phyloP scores from a whole-genome alignment of 495 filamentous ascomycete species.

The Lasiosphaeria hispida region DNA sequence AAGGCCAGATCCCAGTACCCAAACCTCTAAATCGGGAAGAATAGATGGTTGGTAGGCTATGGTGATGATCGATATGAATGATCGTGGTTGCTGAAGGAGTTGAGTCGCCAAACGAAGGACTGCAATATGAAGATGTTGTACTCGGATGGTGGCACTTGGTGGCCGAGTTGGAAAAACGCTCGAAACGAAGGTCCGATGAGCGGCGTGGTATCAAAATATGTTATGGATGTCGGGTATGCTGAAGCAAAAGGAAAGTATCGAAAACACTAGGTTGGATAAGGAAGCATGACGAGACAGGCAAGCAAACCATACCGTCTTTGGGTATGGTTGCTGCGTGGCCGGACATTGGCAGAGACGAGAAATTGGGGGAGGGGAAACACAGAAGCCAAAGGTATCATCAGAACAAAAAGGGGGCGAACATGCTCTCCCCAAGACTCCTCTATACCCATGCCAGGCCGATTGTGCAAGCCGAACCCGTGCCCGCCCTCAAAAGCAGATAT shows the following conservation, averaged over 20 bases:
- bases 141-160: neutral
- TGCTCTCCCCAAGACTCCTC: conserved; percentile 27
- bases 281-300: neutral
- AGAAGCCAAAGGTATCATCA: conserved; percentile 13
- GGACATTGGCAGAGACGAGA: too few relatives aligned
- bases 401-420: neutral
- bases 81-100: too few relatives aligned
- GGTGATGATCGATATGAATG: too few relatives aligned
- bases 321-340: too few relatives aligned
- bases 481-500: conserved; percentile 22
- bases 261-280: neutral
- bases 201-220: neutral
- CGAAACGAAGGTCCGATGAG: neutral
- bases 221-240: neutral
- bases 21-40: too few relatives aligned
- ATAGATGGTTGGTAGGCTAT: too few relatives aligned
- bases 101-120: too few relatives aligned
- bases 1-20: too few relatives aligned
- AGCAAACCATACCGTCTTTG: too few relatives aligned
- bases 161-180: neutral
- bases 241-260: neutral
- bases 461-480: conserved; percentile 19
- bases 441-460: conserved; percentile 23
- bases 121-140: neutral
- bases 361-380: neutral